phyloP scores from a whole-genome alignment of 345 rosid species.

The Eucalyptus camaldulensis region DNA sequence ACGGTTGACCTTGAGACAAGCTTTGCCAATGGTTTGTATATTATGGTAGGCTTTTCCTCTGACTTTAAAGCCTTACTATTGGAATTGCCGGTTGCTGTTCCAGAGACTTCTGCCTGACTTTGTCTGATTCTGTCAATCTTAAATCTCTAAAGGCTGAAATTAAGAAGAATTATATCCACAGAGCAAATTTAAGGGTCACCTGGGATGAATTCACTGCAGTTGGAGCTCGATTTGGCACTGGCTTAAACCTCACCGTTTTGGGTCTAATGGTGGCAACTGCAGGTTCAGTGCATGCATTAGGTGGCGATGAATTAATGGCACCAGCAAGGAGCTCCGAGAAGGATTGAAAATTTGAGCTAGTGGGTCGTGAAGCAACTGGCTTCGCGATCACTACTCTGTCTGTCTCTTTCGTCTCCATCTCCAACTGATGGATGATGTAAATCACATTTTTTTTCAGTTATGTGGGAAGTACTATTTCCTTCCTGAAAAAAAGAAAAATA shows the following conservation, averaged over 20 bases:
- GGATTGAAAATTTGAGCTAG: slow-evolving; percentile 40
- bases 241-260: slow-evolving; percentile 60
- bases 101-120: slow-evolving; percentile 31
- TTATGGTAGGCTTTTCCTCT: slow-evolving; percentile 25
- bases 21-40: slow-evolving; percentile 81
- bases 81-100: slow-evolving; percentile 14
- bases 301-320: slow-evolving; percentile 34
- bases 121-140: not conserved
- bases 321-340: slow-evolving; percentile 70
- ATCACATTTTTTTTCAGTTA: not conserved
- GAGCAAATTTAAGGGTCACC: slow-evolving; percentile 18
- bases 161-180: not conserved
- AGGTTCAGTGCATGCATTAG: slow-evolving; percentile 18
- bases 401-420: slow-evolving; percentile 64
- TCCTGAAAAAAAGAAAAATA: not conserved
- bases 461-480: not conserved
- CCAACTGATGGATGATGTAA: not conserved
- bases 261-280: slow-evolving; percentile 61
- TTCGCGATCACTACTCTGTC: slow-evolving; percentile 56
- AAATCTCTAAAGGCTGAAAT: not conserved
- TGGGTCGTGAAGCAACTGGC: slow-evolving; percentile 91
- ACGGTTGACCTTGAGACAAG: slow-evolving; percentile 73
- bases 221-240: slow-evolving; percentile 16
- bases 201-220: slow-evolving; percentile 16
- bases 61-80: slow-evolving; percentile 24